Base-by-base conservation (phyloP, 2,329 filamentous ascomycete genomes). In the Endoconidiophora laricicola region DNA sequence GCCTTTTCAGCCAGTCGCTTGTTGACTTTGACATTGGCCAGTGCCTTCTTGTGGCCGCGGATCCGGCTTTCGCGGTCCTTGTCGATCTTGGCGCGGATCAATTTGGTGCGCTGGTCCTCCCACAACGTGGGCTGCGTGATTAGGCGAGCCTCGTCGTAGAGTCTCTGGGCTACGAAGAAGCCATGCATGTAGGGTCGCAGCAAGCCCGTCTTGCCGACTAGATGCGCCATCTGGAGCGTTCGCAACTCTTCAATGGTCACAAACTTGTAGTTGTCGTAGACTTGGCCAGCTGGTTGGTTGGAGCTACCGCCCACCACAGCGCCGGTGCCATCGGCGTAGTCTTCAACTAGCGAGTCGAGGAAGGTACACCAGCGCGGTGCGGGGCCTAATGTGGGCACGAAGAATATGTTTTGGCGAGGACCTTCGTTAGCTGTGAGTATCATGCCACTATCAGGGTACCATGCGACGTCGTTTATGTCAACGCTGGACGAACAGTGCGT, bases 181-280 rank as follows among this genome's bases (percentile, higher is more conserved):
- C 91, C 93, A 63, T 98, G 91, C 93, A 98, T 98, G 62, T 98
- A 98, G 41, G 91, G 91, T 42, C 90, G 76, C 39, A 98, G 70
- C 18, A 96, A 69, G 60, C 85, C 91, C 24, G 87, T 94, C 58
- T 86, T 88, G 56, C 90, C 90, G 52, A 98, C 75, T 44, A 98
- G 72, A 62, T 96, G 90, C 48, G 85, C 81, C 60, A 98, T 66
- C 62, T 86, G 93, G 56, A 98, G 75, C 36, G 81, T 78, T 58
- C 84, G 83, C 48, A 98, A 72, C 63, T 98, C 88, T 41, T 85
- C 79, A 54, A 86, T 65, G 2, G 90, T 94, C 61, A 98, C 71
- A 76, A 98, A 98, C 67, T 96, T 98, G 77, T 90, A 96, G 66
- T 98, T 96, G 66, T 98, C 91, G 69, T 98, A 98, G 7, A 91